Percentiles rank a stretch among this genome's conserved stretches.
phyloP scores from a whole-genome alignment of 306 rosid genomes.

The Psophocarpus tetragonolobus region DNA sequence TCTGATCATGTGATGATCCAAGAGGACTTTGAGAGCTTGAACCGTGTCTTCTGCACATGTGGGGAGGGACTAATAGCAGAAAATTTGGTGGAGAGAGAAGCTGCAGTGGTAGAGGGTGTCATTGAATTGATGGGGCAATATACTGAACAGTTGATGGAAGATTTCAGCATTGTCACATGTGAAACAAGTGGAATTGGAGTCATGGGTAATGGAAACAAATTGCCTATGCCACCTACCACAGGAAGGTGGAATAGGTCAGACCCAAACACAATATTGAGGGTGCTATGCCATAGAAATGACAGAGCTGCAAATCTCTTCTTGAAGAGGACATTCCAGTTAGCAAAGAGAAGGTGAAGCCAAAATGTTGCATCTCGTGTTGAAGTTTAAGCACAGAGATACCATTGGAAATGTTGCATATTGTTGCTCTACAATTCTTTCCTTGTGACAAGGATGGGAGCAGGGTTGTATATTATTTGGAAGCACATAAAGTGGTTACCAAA shows the following conservation, averaged over 20 bases:
- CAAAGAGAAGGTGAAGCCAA: constrained; percentile 65
- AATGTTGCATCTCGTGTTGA: constrained; percentile 8
- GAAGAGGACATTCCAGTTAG: constrained; percentile 79
- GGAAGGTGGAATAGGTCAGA: constrained; percentile 88
- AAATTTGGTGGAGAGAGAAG: constrained; percentile 74
- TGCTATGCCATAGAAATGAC: constrained; percentile 83
- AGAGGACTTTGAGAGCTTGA: constrained; percentile 80
- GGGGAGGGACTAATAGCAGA: constrained; percentile 82
- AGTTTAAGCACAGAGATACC: constrained; percentile 27
- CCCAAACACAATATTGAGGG: constrained; percentile 88
- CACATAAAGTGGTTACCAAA: neutral
- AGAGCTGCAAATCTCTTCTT: constrained; percentile 71
- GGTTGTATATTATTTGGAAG: constrained; percentile 9
- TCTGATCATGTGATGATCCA: constrained; percentile 61
- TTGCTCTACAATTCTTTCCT: constrained; percentile 11
- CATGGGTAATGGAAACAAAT: constrained; percentile 58
- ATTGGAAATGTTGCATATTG: neutral
- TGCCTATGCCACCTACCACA: constrained; percentile 92
- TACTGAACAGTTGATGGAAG: constrained; percentile 85
- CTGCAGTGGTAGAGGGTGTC: constrained; percentile 73
- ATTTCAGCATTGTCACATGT: constrained; percentile 72
- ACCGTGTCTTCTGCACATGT: constrained; percentile 63
- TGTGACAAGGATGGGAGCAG: constrained; percentile 6
- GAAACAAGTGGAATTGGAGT: constrained; percentile 75
- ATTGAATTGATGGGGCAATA: constrained; percentile 63